Conservation (phyloP, 1,139 yeast genomes). For the Debaryomyces robertsiae region DNA sequence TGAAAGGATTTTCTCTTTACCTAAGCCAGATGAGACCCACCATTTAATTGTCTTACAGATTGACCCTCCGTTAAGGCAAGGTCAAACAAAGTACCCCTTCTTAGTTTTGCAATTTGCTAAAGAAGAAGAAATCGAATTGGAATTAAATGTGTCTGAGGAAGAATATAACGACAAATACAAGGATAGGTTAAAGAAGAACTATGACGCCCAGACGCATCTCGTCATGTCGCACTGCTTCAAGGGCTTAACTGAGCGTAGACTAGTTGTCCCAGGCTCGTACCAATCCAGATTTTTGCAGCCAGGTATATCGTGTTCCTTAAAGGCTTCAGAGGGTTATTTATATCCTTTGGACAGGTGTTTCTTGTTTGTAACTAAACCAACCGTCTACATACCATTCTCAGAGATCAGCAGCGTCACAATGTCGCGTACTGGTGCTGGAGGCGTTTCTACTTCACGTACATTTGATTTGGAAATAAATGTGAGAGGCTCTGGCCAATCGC, state of each 20-base stretch:
- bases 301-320: slow-evolving; percentile 87
- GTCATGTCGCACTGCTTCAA: slow-evolving; percentile 88
- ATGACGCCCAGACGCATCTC: slow-evolving; percentile 81
- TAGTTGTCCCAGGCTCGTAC: slow-evolving; percentile 85
- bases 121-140: slow-evolving; percentile 91
- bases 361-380: slow-evolving; percentile 90
- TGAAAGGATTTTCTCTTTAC: slow-evolving; percentile 87
- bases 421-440: slow-evolving; percentile 85
- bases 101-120: slow-evolving; percentile 84
- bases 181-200: slow-evolving; percentile 72
- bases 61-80: slow-evolving; percentile 89
- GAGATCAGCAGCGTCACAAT: slow-evolving; percentile 78
- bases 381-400: slow-evolving; percentile 83
- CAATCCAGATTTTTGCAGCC: slow-evolving; percentile 73
- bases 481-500: slow-evolving; percentile 66
- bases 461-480: slow-evolving; percentile 85
- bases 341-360: slow-evolving; percentile 91
- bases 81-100: slow-evolving; percentile 95
- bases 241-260: slow-evolving; percentile 86
- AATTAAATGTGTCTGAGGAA: slow-evolving; percentile 79
- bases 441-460: slow-evolving; percentile 79
- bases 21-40: slow-evolving; percentile 92
- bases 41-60: slow-evolving; percentile 86
- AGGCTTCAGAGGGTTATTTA: slow-evolving; percentile 93
- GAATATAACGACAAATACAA: slow-evolving; percentile 79